These are phyloP conservation scores for Pyrus communis DNA, from an alignment of 306 rosid genomes.

Conservation along the genomic window DNA sequence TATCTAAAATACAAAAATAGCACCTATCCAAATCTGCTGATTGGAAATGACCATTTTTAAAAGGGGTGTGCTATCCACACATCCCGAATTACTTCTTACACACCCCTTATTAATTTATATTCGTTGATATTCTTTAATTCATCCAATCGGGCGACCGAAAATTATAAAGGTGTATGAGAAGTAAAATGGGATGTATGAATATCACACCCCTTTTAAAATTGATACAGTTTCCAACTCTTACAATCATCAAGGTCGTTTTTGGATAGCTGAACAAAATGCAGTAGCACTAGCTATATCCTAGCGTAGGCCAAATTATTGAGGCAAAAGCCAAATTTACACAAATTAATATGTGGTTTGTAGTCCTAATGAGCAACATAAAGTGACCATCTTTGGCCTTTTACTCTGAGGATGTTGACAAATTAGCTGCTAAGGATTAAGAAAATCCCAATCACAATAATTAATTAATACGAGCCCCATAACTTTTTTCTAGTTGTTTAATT, in stretches of 20 bases:
- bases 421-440: conserved; percentile 28
- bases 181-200: too few relatives aligned
- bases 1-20: background rate
- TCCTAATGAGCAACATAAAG: conserved; percentile 18
- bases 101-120: too few relatives aligned
- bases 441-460: too few relatives aligned
- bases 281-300: background rate
- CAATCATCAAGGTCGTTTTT: background rate
- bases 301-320: background rate
- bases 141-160: too few relatives aligned
- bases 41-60: background rate
- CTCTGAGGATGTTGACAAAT: conserved; percentile 20
- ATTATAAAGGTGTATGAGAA: too few relatives aligned
- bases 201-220: too few relatives aligned
- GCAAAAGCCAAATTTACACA: background rate
- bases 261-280: background rate
- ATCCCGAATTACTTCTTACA: too few relatives aligned
- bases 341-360: conserved; percentile 5
- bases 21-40: background rate
- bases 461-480: background rate
- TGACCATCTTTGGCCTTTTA: conserved; percentile 21
- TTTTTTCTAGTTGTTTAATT: background rate
- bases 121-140: too few relatives aligned
- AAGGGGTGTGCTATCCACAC: too few relatives aligned
- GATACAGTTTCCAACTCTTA: background rate